Conservation (phyloP, 306 rosid genomes). For the Citrullus amarus region DNA sequence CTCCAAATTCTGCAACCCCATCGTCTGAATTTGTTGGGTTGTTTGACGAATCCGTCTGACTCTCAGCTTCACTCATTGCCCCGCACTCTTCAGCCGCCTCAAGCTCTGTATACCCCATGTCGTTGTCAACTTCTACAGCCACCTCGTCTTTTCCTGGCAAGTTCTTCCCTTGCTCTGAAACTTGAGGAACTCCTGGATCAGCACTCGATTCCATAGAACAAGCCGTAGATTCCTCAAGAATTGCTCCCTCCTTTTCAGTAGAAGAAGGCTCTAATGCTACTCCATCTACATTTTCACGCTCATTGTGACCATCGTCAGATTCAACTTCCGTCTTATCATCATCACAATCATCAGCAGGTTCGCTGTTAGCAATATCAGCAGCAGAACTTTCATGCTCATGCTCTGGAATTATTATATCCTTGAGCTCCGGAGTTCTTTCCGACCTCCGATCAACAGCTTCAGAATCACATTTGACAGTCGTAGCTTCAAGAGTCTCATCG, state of each 20-base stretch:
- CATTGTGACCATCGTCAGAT: not conserved
- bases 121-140: not conserved
- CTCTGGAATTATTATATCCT: not conserved
- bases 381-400: not conserved
- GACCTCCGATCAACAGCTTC: not conserved
- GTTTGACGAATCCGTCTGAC: constrained; percentile 1
- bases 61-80: constrained; percentile 9
- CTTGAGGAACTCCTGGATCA: not conserved
- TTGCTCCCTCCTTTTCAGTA: not conserved
- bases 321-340: not conserved
- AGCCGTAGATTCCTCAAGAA: not conserved
- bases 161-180: not conserved
- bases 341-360: not conserved
- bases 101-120: not conserved
- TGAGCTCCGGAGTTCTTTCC: not conserved
- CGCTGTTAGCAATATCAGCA: not conserved
- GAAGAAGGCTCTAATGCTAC: not conserved
- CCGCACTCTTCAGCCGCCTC: constrained; percentile 15
- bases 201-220: not conserved
- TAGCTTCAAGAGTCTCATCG: not conserved
- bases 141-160: not conserved
- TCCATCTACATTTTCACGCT: not conserved
- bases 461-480: not conserved
- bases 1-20: not conserved
- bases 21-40: not conserved